phyloP scores from a whole-genome alignment of 768 basidiomycete genomes.

The Calocera viscosa region DNA sequence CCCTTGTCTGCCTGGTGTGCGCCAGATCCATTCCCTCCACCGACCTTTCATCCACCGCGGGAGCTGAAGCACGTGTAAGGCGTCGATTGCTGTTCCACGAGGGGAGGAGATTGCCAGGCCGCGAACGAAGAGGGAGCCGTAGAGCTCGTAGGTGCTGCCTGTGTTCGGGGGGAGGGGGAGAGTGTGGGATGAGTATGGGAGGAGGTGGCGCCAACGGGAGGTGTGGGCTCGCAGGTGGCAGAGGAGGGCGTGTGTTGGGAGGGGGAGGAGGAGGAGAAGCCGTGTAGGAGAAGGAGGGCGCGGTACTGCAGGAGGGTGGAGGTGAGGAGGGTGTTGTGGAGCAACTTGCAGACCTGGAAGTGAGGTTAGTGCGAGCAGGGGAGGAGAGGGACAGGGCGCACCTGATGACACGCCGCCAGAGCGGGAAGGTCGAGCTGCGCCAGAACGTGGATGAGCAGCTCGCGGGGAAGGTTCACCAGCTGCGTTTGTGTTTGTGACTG shows the following conservation, averaged over 20 bases:
- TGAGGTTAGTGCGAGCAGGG: neutral
- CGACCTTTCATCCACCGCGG: neutral
- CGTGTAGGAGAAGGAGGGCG: neutral
- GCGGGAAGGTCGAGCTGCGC: neutral
- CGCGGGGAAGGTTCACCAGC: neutral
- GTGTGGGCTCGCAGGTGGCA: neutral
- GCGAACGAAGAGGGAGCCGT: conserved; percentile 4
- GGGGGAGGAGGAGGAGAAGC: neutral
- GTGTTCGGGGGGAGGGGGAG: neutral
- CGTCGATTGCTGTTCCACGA: neutral
- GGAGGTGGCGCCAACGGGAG: neutral
- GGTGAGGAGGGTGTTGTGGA: neutral
- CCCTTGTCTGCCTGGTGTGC: neutral
- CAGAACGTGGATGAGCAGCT: neutral
- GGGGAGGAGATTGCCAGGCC: neutral
- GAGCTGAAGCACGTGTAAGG: neutral
- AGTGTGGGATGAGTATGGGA: neutral
- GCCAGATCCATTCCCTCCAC: neutral
- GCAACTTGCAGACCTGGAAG: neutral
- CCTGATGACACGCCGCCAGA: neutral
- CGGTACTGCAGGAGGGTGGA: neutral
- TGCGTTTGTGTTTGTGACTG: too few species aligned
- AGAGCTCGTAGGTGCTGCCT: conserved; percentile 2
- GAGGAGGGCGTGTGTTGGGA: neutral
- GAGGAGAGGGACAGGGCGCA: neutral